A percentile compares a stretch with the other conserved stretches of the same genome.
phyloP scores from a whole-genome alignment of 306 rosid genomes.

The Betula pendula region DNA sequence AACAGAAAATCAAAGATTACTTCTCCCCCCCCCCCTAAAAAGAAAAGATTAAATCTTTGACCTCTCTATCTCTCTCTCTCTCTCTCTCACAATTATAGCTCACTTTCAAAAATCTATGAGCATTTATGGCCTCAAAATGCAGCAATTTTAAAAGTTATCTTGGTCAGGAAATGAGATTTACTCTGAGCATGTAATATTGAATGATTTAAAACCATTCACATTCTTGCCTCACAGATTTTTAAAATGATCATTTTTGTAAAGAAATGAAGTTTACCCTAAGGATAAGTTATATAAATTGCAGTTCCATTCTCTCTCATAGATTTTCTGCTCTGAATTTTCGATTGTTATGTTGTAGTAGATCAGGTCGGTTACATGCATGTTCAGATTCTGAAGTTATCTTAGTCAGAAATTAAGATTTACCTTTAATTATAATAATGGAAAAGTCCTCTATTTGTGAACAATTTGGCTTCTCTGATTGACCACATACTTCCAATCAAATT shows the following conservation, averaged over 20 bases:
- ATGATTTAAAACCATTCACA: conserved; percentile 8
- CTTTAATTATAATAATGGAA: conserved; percentile 7
- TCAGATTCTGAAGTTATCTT: conserved; percentile 22
- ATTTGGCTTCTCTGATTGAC: conserved; percentile 34
- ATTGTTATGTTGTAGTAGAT: conserved; percentile 19
- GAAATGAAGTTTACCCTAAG: conserved; percentile 21
- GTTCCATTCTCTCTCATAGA: conserved; percentile 22
- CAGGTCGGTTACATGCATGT: conserved; percentile 11
- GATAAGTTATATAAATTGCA: neutral
- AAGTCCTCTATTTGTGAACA: conserved; percentile 16
- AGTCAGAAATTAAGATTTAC: conserved; percentile 19
- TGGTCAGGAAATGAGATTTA: conserved; percentile 7
- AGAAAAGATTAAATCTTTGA: neutral
- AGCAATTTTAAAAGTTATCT: neutral
- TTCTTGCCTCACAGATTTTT: neutral
- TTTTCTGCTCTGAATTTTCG: conserved; percentile 30
- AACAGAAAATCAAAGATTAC: neutral
- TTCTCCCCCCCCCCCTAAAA: neutral
- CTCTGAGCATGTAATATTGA: conserved; percentile 17
- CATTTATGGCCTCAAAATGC: neutral
- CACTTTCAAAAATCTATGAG: neutral
- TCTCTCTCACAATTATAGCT: conserved; percentile 4
- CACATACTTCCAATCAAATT: conserved; percentile 15
- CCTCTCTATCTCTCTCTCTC: neutral
- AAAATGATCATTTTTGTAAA: conserved; percentile 26